A percentile compares a stretch with the other conserved stretches of the same genome.
phyloP scores from a whole-genome alignment of 768 basidiomycete genomes.

The Lenzites betulinus region DNA sequence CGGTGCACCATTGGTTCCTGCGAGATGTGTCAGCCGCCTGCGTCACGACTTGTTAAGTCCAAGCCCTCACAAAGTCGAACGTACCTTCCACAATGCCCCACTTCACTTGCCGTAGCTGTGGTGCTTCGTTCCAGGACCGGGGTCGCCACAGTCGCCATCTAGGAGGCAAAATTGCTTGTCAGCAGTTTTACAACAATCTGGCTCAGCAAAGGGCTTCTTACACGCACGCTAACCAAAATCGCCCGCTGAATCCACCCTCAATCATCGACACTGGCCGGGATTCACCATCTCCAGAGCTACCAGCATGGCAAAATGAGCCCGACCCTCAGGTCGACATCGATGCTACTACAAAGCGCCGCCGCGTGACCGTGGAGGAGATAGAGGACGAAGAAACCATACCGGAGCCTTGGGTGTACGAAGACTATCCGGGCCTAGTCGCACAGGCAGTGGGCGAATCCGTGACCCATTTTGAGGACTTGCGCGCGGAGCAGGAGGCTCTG shows the following conservation, averaged over 20 bases:
- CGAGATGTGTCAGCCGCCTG: too few species aligned
- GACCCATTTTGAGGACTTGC: conserved; percentile 16
- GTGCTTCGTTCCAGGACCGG: neutral
- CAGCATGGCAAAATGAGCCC: too few species aligned
- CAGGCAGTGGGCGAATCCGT: neutral
- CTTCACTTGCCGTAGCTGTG: neutral
- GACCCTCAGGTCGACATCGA: neutral
- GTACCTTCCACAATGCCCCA: neutral
- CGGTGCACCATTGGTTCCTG: too few species aligned
- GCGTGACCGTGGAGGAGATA: conserved; percentile 19
- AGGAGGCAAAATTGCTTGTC: neutral
- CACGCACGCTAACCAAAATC: too few species aligned
- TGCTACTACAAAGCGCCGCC: neutral
- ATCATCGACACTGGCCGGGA: too few species aligned
- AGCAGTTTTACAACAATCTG: neutral
- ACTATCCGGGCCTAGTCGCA: conserved; percentile 11
- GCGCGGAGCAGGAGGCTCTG: neutral
- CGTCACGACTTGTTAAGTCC: too few species aligned
- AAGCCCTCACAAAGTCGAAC: neutral
- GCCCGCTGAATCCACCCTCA: too few species aligned
- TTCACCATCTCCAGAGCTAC: too few species aligned
- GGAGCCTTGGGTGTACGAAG: conserved; percentile 9
- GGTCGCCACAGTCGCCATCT: neutral
- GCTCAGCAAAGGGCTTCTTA: neutral
- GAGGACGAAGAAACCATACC: conserved; percentile 14